These are phyloP conservation scores for Rosa chinensis DNA, from an alignment of 306 rosid genomes.

Conservation along the genomic window DNA sequence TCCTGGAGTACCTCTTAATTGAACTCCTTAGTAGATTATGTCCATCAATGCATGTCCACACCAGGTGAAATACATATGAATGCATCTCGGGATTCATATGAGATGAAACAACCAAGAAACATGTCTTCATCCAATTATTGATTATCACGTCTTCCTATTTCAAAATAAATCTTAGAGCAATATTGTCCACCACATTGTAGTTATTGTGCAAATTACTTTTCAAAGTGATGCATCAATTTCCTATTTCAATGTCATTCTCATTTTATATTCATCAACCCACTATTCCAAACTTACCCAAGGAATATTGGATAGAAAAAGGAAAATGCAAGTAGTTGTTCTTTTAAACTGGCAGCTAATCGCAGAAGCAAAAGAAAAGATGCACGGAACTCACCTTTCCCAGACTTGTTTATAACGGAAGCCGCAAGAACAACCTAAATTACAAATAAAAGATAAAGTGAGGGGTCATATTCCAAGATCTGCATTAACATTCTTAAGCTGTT, in stretches of 20 bases:
- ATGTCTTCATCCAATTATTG: background rate
- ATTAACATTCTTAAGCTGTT: background rate
- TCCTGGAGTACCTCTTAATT: background rate
- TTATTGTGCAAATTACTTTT: background rate
- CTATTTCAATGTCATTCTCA: background rate
- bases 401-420: conserved; percentile 81
- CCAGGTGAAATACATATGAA: background rate
- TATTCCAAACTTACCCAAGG: background rate
- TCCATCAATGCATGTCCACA: background rate
- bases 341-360: background rate
- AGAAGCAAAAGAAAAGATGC: background rate
- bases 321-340: background rate
- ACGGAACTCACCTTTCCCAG: conserved; percentile 82
- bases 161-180: background rate
- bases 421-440: conserved; percentile 83
- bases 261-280: background rate
- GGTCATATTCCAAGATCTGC: conserved; percentile 5
- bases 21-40: background rate
- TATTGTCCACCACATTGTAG: background rate
- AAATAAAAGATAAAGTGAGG: conserved; percentile 20
- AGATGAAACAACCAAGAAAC: too few relatives aligned
- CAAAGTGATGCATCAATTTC: background rate
- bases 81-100: background rate
- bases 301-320: background rate
- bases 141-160: background rate